Evolutionary conservation across 2,329 filamentous ascomycete genomes (phyloP), one percentile per base, ranked within the genome.

Genomic region (Microsporum ferrugineum): DNA sequence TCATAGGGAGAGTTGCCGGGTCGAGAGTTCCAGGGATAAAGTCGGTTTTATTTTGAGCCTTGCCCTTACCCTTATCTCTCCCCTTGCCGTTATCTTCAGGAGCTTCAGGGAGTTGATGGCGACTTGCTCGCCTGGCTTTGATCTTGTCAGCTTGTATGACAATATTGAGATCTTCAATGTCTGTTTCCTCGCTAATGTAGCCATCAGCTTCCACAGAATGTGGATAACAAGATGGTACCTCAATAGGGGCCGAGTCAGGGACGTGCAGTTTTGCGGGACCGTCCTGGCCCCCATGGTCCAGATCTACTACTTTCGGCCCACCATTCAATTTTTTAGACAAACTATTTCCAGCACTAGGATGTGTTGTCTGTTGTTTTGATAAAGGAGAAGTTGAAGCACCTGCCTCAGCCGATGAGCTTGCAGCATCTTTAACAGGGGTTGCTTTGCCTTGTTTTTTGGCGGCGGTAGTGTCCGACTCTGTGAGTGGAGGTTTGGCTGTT

Each of bases 11-110:
- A 0, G 75, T 80, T 0, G 72, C 75, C 55, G 83, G 78, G 63
- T 89, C 80, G 5, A 95, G 77, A 0, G 76, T 78, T 0, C 87
- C 88, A 0, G 89, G 87, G 1, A 80, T 71, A 66, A 94, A 95
- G 66, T 84, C 79, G 0, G 82, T 85, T 58, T 76, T 67, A 29
- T 70, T 63, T 8, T 39, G 31, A 12, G 57, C 31, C 17, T 49
- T 59, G 41, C 29, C 10, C 27, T 29, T 57, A 29, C 17, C 34
- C n/a, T 43, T 27, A 29, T 29, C 49, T 49, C 27, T 49, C 3
- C 45, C 49, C 23, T 38, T 6, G 5, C 59, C 62, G 27, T 7
- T 51, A 2, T 14, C 45, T 51, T 31, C 10, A 29, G 45, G 45
- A 12, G 8, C 8, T 12, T 14, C 23, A 7, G 41, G 23, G 2